phyloP scores from a whole-genome alignment of 495 filamentous ascomycete genomes.

The Halenospora varia region DNA sequence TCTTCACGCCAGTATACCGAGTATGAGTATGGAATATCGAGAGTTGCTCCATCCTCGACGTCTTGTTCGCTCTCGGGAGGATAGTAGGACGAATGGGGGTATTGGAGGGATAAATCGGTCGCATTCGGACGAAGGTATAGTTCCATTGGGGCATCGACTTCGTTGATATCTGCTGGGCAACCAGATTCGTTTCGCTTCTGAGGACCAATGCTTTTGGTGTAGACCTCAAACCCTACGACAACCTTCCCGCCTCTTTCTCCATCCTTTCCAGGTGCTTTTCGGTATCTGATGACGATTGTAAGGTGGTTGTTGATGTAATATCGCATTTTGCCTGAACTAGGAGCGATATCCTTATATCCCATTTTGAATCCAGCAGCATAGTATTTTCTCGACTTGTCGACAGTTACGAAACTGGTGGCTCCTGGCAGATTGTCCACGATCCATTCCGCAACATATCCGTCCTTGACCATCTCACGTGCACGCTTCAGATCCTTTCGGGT shows the following conservation, averaged over 20 bases:
- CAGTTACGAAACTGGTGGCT: slow-evolving; percentile 88
- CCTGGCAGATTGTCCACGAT: slow-evolving; percentile 94
- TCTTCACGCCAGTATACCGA: slow-evolving; percentile 92
- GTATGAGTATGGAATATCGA: slow-evolving; percentile 86
- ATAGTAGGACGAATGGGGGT: slow-evolving; percentile 55
- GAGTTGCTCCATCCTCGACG: slow-evolving; percentile 60
- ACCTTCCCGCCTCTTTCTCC: slow-evolving; percentile 73
- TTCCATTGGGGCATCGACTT: slow-evolving; percentile 60
- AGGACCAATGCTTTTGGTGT: slow-evolving; percentile 76
- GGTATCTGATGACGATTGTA: slow-evolving; percentile 82
- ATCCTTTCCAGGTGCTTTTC: slow-evolving; percentile 63
- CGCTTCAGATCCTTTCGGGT: slow-evolving; percentile 62
- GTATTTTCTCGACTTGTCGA: slow-evolving; percentile 84
- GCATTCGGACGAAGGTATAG: slow-evolving; percentile 61
- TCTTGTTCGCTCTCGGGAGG: slow-evolving; percentile 42
- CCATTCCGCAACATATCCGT: slow-evolving; percentile 92
- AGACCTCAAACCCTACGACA: slow-evolving; percentile 90
- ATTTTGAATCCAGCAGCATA: slow-evolving; percentile 96
- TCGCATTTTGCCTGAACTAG: slow-evolving; percentile 50
- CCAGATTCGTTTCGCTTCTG: slow-evolving; percentile 53
- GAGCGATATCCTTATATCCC: slow-evolving; percentile 68
- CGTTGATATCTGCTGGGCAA: slow-evolving; percentile 63
- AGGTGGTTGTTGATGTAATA: slow-evolving; percentile 91
- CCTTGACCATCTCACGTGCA: slow-evolving; percentile 68
- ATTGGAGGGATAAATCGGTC: slow-evolving; percentile 46